phyloP scores from a whole-genome alignment of 2,329 filamentous ascomycete genomes.

The Pseudogymnoascus sp. region DNA sequence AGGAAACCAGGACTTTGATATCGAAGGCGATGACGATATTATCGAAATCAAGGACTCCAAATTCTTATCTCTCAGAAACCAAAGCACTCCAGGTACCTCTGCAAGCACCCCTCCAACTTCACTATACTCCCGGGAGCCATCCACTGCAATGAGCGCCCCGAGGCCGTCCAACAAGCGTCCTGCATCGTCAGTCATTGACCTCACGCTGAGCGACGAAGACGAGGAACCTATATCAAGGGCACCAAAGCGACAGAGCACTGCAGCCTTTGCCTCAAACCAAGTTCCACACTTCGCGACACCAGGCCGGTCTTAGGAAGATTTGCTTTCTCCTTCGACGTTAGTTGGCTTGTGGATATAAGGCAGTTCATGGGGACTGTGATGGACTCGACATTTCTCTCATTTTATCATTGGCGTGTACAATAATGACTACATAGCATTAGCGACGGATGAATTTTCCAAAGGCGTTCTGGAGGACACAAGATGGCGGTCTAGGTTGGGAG shows the following conservation, averaged over 20 bases:
- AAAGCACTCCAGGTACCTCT: slow-evolving; percentile 21
- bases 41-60: slow-evolving; percentile 38
- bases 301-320: background rate
- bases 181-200: slow-evolving; percentile 43
- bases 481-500: background rate
- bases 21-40: slow-evolving; percentile 41
- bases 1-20: slow-evolving; percentile 25
- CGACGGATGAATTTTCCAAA: background rate
- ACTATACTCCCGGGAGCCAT: slow-evolving; percentile 27
- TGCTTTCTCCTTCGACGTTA: background rate
- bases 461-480: slow-evolving; percentile 1
- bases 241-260: slow-evolving; percentile 25
- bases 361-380: background rate
- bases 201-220: slow-evolving; percentile 46
- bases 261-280: background rate
- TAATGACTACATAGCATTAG: slow-evolving; percentile 7
- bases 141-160: slow-evolving; percentile 29
- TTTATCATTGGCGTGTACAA: slow-evolving; percentile 6
- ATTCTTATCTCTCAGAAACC: slow-evolving; percentile 32
- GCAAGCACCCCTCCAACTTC: slow-evolving; percentile 20
- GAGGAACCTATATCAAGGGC: slow-evolving; percentile 32
- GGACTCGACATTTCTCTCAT: background rate
- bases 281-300: background rate
- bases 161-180: slow-evolving; percentile 34
- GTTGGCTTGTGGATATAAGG: background rate